phyloP scores from a whole-genome alignment of 73 alveolate genomes.

The Paramecium pentaurelia region DNA sequence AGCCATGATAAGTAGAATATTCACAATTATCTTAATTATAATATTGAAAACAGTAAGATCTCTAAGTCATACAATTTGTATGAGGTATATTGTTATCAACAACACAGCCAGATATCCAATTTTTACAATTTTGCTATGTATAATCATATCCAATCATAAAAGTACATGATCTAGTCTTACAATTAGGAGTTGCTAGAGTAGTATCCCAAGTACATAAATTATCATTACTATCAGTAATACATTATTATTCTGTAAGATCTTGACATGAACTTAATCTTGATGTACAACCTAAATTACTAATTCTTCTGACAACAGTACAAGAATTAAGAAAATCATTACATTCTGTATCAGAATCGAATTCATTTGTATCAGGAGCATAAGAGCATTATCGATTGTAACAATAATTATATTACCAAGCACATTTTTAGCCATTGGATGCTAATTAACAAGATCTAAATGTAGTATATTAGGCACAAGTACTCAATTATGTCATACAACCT shows the following conservation, averaged over 20 bases:
- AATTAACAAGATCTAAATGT: neutral
- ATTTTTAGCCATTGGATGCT: neutral
- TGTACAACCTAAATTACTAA: conserved; percentile 1
- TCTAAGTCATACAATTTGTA: neutral
- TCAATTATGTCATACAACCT: conserved; percentile 16
- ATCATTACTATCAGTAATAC: neutral
- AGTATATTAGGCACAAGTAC: neutral
- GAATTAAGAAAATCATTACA: neutral
- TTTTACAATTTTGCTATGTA: neutral
- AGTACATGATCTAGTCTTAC: conserved; percentile 2
- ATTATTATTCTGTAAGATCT: neutral
- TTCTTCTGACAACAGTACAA: conserved; percentile 31
- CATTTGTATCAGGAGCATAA: conserved; percentile 28
- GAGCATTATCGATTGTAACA: neutral
- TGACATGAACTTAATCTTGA: neutral
- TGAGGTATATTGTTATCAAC: neutral
- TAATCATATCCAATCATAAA: neutral
- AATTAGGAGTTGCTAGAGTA: neutral
- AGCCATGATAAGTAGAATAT: neutral
- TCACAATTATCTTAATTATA: neutral
- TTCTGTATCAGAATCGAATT: neutral
- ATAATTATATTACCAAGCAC: conserved; percentile 11
- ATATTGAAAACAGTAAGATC: neutral
- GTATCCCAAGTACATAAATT: conserved; percentile 27
- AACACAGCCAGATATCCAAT: neutral